These are phyloP conservation scores for Phoma sp. DNA, from an alignment of 2,329 filamentous ascomycete genomes.

Conservation along the genomic window DNA sequence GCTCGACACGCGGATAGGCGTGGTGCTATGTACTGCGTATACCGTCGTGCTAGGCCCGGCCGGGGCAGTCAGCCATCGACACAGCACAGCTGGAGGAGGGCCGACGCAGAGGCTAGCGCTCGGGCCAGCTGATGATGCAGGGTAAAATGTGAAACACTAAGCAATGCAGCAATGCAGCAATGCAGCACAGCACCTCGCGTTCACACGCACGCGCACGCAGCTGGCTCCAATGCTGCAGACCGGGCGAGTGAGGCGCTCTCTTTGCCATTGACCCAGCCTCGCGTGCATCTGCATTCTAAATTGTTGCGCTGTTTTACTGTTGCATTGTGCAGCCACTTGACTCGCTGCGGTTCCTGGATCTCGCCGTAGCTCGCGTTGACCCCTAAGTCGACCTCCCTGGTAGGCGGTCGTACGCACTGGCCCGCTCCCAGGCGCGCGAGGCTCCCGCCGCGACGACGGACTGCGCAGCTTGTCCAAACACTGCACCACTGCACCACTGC, in stretches of 20 bases:
- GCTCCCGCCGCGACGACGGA: neutral
- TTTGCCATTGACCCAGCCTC: no score
- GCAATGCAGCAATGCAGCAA: neutral
- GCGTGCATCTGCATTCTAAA: neutral
- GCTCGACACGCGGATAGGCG: neutral
- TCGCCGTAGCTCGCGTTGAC: constrained; percentile 4
- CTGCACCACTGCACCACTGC: neutral
- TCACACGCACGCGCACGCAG: constrained; percentile 3
- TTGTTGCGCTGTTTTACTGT: neutral
- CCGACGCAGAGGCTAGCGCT: neutral
- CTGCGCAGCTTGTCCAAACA: constrained; percentile 7
- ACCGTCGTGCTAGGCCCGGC: no score
- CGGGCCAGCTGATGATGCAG: constrained; percentile 1
- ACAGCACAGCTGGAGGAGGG: constrained; percentile 6
- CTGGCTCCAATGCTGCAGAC: neutral
- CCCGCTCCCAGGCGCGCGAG: neutral
- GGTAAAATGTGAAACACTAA: constrained; percentile 12
- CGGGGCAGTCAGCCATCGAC: neutral
- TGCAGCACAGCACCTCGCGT: neutral
- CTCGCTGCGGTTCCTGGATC: constrained; percentile 7
- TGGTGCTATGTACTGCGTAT: no score
- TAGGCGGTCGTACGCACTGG: neutral
- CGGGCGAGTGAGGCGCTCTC: no score
- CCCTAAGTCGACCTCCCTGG: neutral
- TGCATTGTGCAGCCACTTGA: constrained; percentile 12